Evolutionary conservation across 2,329 filamentous ascomycete genomes (phyloP).

Genomic region (Epichloe scottii): DNA sequence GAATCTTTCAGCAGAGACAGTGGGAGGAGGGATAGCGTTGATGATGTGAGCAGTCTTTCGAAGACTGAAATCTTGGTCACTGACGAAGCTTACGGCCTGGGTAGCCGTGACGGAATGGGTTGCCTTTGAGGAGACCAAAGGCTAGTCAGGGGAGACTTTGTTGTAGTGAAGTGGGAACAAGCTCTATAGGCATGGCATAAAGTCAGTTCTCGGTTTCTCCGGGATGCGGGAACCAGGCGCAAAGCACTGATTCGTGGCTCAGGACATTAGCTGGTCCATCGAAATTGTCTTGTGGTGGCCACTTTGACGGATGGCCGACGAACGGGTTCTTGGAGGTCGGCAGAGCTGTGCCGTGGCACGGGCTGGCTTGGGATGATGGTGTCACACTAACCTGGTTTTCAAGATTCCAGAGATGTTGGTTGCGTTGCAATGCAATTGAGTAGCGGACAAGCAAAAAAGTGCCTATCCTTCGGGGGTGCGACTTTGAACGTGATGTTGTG

Average conservation of each 20-base stretch:
- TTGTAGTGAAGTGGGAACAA: background rate
- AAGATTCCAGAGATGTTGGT: conserved; percentile 1
- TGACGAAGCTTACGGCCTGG: conserved; percentile 47
- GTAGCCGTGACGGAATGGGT: conserved; percentile 45
- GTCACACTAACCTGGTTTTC: conserved; percentile 4
- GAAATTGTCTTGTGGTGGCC: conserved; percentile 1
- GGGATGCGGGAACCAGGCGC: background rate
- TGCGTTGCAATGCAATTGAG: conserved; percentile 2
- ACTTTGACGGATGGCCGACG: conserved; percentile 6
- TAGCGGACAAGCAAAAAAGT: background rate
- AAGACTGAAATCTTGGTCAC: conserved; percentile 59
- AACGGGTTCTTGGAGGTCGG: conserved; percentile 4
- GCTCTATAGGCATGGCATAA: background rate
- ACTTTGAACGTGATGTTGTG: background rate
- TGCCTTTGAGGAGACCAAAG: conserved; percentile 61
- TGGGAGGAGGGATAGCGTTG: conserved; percentile 50
- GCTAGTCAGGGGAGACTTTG: conserved; percentile 23
- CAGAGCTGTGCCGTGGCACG: conserved; percentile 4
- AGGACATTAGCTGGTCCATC: background rate
- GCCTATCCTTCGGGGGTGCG: background rate
- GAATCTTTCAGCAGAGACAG: conserved; percentile 31
- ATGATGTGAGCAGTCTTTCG: conserved; percentile 53
- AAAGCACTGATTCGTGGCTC: background rate
- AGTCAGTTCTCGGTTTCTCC: background rate
- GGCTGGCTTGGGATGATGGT: background rate